Conservation (phyloP, 2,329 filamentous ascomycete genomes). For the Ascocoryne sarcoides region DNA sequence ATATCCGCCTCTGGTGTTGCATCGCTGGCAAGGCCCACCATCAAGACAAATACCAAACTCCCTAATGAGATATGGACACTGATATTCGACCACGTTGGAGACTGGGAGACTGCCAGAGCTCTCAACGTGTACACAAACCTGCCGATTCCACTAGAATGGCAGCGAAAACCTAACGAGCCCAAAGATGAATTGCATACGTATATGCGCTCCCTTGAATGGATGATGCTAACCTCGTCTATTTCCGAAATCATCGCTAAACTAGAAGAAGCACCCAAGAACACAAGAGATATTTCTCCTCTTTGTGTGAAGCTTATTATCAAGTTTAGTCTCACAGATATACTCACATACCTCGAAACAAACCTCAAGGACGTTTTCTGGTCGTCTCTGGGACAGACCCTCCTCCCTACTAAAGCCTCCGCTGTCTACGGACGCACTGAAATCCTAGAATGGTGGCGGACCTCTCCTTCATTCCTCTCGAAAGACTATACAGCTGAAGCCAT, state of each 20-base stretch:
- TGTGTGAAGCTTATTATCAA: constrained; percentile 87
- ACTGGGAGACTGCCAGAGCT: constrained; percentile 84
- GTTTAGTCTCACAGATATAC: constrained; percentile 72
- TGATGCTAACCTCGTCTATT: constrained; percentile 65
- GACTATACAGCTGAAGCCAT: constrained; percentile 71
- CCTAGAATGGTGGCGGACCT: constrained; percentile 84
- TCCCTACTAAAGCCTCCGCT: constrained; percentile 80
- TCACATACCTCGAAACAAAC: constrained; percentile 61
- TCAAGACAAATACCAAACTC: constrained; percentile 39
- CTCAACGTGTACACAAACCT: constrained; percentile 74
- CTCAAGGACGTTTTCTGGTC: constrained; percentile 73
- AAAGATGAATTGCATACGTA: constrained; percentile 61
- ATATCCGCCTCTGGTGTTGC: constrained; percentile 27
- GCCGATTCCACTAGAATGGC: constrained; percentile 64
- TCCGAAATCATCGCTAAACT: constrained; percentile 66
- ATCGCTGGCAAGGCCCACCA: constrained; percentile 36
- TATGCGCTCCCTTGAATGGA: constrained; percentile 76
- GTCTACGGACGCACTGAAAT: constrained; percentile 80
- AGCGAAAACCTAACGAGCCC: constrained; percentile 48
- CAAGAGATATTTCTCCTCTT: constrained; percentile 64
- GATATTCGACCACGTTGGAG: constrained; percentile 72
- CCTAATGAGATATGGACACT: constrained; percentile 86
- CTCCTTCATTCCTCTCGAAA: constrained; percentile 72
- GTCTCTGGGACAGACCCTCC: constrained; percentile 70
- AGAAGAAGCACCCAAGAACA: constrained; percentile 59